phyloP scores from a whole-genome alignment of 2,329 filamentous ascomycete genomes.

The Stagonosporopsis chrysanthemi region DNA sequence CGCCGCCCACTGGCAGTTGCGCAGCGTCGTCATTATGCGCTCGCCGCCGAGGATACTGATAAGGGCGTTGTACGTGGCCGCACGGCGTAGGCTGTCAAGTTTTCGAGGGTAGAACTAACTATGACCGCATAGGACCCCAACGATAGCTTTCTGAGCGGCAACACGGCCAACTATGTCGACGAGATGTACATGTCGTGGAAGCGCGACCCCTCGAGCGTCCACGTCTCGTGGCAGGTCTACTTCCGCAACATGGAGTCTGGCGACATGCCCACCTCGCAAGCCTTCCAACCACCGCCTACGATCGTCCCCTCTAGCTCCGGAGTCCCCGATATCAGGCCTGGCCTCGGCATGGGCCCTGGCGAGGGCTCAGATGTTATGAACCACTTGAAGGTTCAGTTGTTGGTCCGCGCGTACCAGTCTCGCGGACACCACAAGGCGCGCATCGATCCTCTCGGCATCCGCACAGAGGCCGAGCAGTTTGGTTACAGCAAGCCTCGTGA shows the following conservation, averaged over 20 bases:
- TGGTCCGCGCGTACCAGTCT: conserved; percentile 97
- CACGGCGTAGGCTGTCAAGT: conserved; percentile 8
- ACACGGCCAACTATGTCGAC: conserved; percentile 98
- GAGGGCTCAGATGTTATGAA: conserved; percentile 86
- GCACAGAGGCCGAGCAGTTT: conserved; percentile 82
- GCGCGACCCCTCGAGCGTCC: conserved; percentile 88
- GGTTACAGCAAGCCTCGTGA: conserved; percentile 90
- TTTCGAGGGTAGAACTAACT: conserved; percentile 31
- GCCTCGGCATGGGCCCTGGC: conserved; percentile 69
- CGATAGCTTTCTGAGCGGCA: conserved; percentile 96
- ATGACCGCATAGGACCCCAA: conserved; percentile 71
- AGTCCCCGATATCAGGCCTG: conserved; percentile 74
- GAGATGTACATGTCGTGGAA: conserved; percentile 99
- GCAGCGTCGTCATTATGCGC: conserved; percentile 65
- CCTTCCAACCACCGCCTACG: conserved; percentile 94
- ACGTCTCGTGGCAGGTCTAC: conserved; percentile 98
- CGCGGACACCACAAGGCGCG: conserved; percentile 98
- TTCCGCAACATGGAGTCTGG: conserved; percentile 99
- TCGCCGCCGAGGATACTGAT: conserved; percentile 64
- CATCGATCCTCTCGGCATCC: conserved; percentile 94
- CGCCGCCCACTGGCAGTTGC: conserved; percentile 56
- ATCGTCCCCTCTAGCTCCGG: conserved; percentile 84
- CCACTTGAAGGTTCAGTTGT: conserved; percentile 96
- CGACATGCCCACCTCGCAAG: conserved; percentile 96
- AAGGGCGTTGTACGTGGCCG: conserved; percentile 65